These are phyloP conservation scores for Botrytis pseudocinerea DNA, from an alignment of 2,329 filamentous ascomycete genomes.

Conservation along the genomic window DNA sequence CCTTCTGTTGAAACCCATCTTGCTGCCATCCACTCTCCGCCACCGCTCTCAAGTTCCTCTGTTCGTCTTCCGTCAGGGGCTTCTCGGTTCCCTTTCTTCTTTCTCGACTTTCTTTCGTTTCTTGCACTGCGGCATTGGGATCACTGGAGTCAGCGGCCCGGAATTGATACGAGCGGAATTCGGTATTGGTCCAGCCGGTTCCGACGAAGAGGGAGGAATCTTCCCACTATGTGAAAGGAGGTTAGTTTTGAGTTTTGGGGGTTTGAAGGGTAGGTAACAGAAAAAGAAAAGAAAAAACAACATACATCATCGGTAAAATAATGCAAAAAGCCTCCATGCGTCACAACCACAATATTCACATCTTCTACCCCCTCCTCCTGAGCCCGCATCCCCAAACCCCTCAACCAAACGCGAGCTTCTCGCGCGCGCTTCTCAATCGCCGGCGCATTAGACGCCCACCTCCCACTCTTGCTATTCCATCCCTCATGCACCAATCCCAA, in stretches of 20 bases:
- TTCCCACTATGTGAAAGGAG: conserved; percentile 42
- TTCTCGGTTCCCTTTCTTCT: conserved; percentile 33
- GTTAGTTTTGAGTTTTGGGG: neutral
- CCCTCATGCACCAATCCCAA: neutral
- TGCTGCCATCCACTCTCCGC: conserved; percentile 27
- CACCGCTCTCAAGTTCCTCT: conserved; percentile 32
- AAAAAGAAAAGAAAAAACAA: neutral
- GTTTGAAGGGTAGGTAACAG: neutral
- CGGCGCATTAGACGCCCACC: conserved; percentile 37
- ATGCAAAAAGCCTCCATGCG: conserved; percentile 82
- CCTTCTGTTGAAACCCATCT: conserved; percentile 18
- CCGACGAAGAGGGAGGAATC: conserved; percentile 44
- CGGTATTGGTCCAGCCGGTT: conserved; percentile 41
- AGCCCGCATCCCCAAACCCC: conserved; percentile 42
- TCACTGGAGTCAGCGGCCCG: conserved; percentile 27
- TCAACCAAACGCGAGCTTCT: conserved; percentile 60
- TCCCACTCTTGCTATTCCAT: conserved; percentile 37
- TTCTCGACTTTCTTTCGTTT: conserved; percentile 35
- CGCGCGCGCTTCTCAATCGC: conserved; percentile 49
- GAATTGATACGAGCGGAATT: conserved; percentile 38
- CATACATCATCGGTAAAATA: conserved; percentile 78
- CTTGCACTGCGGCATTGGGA: conserved; percentile 25
- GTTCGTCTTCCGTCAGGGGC: conserved; percentile 34
- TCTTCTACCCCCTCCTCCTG: conserved; percentile 45
- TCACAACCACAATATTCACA: conserved; percentile 71